phyloP scores from a whole-genome alignment of 2,329 filamentous ascomycete genomes.

The Zalaria obscura region DNA sequence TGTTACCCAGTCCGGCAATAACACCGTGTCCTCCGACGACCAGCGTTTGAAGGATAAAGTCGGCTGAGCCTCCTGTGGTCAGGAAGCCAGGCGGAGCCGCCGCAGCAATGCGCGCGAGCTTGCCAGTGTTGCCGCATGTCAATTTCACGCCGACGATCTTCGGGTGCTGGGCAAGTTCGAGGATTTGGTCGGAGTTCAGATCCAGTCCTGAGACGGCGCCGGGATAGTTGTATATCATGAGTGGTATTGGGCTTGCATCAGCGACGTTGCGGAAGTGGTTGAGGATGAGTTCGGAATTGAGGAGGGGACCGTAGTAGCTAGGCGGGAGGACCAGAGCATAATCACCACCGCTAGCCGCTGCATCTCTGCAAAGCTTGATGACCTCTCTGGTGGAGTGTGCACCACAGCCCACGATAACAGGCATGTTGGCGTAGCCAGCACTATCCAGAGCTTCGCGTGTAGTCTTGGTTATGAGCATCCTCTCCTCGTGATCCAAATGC shows the following conservation, averaged over 20 bases:
- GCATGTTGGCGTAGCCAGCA: conserved; percentile 50
- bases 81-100: conserved; percentile 42
- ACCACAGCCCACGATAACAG: conserved; percentile 64
- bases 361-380: conserved; percentile 54
- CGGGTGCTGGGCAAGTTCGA: conserved; percentile 44
- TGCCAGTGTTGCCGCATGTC: conserved; percentile 57
- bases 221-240: conserved; percentile 58
- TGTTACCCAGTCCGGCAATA: conserved; percentile 58
- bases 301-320: conserved; percentile 56
- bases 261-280: conserved; percentile 55
- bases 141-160: conserved; percentile 58
- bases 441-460: conserved; percentile 56
- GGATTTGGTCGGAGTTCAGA: conserved; percentile 47
- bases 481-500: conserved; percentile 58
- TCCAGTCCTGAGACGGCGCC: conserved; percentile 50
- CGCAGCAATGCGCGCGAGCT: conserved; percentile 46
- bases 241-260: conserved; percentile 45
- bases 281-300: conserved; percentile 44
- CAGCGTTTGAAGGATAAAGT: conserved; percentile 59
- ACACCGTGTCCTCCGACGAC: conserved; percentile 57
- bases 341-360: conserved; percentile 55
- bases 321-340: conserved; percentile 65
- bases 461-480: conserved; percentile 51
- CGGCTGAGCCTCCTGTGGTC: conserved; percentile 57
- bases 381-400: conserved; percentile 61